Conservation (phyloP, 2,329 filamentous ascomycete genomes). For the Colletotrichum higginsianum region DNA sequence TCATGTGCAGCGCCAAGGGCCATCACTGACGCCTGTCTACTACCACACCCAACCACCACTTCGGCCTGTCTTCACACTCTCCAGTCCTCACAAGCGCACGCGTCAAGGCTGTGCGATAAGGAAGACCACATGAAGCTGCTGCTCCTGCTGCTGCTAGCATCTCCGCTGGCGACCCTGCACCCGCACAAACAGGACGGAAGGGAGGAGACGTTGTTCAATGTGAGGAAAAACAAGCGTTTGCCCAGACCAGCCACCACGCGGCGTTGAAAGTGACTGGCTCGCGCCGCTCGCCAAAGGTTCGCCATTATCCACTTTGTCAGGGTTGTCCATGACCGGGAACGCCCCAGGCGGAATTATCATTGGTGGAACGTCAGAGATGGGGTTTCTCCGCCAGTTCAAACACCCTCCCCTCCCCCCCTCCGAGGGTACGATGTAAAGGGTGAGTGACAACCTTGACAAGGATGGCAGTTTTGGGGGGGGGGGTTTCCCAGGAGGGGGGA, state of each 20-base stretch:
- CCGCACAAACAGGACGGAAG: conserved; percentile 8
- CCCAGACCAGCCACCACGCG: conserved; percentile 38
- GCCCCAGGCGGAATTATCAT: conserved; percentile 25
- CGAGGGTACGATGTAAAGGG: too few relatives aligned
- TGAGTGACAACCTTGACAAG: conserved; percentile 17
- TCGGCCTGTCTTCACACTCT: neutral
- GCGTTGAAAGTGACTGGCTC: conserved; percentile 14
- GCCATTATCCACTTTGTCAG: neutral
- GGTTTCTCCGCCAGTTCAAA: conserved; percentile 36
- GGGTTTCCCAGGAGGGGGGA: too few relatives aligned
- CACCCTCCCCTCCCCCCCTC: neutral
- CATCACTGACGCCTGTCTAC: conserved; percentile 18
- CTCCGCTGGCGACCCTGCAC: conserved; percentile 15
- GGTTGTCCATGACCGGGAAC: neutral
- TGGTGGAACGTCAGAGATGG: conserved; percentile 33
- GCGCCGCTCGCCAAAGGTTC: neutral
- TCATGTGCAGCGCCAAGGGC: conserved; percentile 30
- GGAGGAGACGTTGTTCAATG: neutral
- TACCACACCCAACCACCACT: too few relatives aligned
- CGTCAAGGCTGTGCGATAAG: conserved; percentile 14
- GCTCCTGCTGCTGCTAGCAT: neutral
- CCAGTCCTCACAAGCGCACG: conserved; percentile 19
- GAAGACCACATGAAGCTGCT: neutral
- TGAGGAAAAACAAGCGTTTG: conserved; percentile 39
- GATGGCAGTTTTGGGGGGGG: conserved; percentile 10